Evolutionary conservation across 2,329 filamentous ascomycete species (phyloP).

Genomic region (Beauveria rudraprayagi): DNA sequence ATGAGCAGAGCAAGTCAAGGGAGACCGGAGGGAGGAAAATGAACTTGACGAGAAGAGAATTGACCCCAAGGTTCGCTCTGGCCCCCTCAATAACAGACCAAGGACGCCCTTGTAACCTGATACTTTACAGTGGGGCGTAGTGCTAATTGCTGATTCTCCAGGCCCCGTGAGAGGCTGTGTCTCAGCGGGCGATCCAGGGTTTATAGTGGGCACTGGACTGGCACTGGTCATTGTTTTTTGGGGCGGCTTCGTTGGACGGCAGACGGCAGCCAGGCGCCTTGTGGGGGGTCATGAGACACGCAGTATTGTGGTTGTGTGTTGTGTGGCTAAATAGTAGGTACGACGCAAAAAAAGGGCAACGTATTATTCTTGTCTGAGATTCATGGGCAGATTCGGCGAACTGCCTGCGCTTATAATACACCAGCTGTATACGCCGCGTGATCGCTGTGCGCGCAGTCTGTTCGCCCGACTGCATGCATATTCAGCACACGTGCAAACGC

Average conservation of each 20-base stretch:
- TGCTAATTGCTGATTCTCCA: constrained; percentile 3
- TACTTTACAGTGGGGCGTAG: constrained; percentile 6
- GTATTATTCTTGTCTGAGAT: background rate
- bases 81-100: background rate
- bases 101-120: background rate
- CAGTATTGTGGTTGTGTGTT: no score
- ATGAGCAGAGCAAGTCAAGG: background rate
- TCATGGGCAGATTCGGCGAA: background rate
- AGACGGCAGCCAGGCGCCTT: background rate
- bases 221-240: background rate
- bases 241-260: background rate
- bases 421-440: background rate
- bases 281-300: background rate
- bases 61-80: background rate
- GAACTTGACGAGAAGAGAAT: background rate
- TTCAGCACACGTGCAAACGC: constrained; percentile 1
- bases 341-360: background rate
- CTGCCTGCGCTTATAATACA: background rate
- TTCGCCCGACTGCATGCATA: background rate
- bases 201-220: background rate
- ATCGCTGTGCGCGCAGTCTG: background rate
- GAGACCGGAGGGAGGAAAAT: background rate
- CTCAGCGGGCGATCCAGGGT: background rate
- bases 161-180: constrained; percentile 4
- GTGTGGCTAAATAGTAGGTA: no score